Evolutionary conservation across 139 green algal genomes (phyloP).

Genomic region (Chlorella sorokiniana): DNA sequence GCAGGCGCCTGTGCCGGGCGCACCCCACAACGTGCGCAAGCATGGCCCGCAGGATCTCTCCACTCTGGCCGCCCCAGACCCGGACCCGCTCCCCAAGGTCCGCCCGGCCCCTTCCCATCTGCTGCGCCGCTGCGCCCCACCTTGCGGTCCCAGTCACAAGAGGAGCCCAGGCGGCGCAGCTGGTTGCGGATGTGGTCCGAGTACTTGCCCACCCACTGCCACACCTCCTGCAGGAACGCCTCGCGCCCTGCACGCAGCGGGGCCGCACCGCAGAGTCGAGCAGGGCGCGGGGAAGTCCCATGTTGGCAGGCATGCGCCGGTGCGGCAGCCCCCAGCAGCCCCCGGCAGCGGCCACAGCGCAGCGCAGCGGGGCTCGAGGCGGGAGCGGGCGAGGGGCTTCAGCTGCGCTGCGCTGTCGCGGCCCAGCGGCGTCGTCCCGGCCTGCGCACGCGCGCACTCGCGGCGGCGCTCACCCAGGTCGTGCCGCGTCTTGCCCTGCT

Average conservation of each 20-base stretch:
- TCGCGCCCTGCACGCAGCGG: slow-evolving; percentile 78
- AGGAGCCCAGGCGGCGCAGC: slow-evolving; percentile 88
- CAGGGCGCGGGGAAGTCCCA: not conserved
- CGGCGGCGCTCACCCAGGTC: slow-evolving; percentile 78
- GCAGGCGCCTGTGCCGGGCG: too few species aligned
- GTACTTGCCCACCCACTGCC: slow-evolving; percentile 90
- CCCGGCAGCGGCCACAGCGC: too few species aligned
- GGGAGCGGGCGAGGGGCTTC: too few species aligned
- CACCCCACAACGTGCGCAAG: too few species aligned
- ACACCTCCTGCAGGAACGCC: slow-evolving; percentile 88
- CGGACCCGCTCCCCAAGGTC: not conserved
- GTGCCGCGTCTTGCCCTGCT: slow-evolving; percentile 83
- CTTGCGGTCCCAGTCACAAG: slow-evolving; percentile 86
- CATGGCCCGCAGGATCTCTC: too few species aligned
- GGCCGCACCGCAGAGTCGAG: not conserved
- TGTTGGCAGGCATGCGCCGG: slow-evolving; percentile 5
- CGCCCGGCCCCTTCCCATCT: not conserved
- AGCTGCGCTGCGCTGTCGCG: too few species aligned
- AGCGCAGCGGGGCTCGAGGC: too few species aligned
- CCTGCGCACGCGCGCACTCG: too few species aligned
- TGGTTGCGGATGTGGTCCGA: slow-evolving; percentile 87
- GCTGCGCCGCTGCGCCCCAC: not conserved
- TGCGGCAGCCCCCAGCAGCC: too few species aligned
- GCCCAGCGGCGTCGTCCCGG: too few species aligned
- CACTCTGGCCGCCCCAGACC: not conserved